Evolutionary conservation across 164 flowering plant species (phyloP).

Genomic region (Umbilicus rupestris): DNA sequence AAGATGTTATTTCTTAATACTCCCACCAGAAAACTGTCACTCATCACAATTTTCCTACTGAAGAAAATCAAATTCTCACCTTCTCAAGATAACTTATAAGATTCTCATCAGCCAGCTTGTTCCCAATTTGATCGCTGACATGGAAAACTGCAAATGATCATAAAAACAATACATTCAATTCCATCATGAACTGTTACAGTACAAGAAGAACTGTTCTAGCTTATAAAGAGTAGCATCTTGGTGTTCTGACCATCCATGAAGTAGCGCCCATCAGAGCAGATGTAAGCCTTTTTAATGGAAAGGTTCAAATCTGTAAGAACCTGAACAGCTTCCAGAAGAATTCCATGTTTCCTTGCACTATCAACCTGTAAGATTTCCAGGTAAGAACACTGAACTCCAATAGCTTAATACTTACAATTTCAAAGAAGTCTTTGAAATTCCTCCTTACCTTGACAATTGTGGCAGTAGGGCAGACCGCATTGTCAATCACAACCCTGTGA

Average conservation of each 20-base stretch:
- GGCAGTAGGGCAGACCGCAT: slow-evolving; percentile 59
- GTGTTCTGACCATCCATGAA: slow-evolving; percentile 47
- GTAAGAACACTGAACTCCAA: neutral
- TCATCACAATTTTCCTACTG: neutral
- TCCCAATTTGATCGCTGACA: slow-evolving; percentile 75
- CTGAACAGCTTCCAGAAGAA: slow-evolving; percentile 58
- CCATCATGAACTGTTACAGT: neutral
- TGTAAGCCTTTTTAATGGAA: slow-evolving; percentile 45
- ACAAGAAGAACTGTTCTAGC: neutral
- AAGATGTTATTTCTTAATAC: neutral
- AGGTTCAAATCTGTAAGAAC: slow-evolving; percentile 26
- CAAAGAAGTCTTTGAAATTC: neutral
- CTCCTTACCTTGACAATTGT: slow-evolving; percentile 73
- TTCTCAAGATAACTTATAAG: slow-evolving; percentile 63
- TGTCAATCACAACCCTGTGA: slow-evolving; percentile 87
- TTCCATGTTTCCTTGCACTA: slow-evolving; percentile 49
- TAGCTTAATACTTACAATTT: neutral
- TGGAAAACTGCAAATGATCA: slow-evolving; percentile 59
- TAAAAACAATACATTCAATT: neutral
- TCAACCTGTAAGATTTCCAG: slow-evolving; percentile 39
- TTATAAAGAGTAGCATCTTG: neutral
- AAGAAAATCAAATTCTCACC: slow-evolving; percentile 30
- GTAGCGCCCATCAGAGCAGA: slow-evolving; percentile 56
- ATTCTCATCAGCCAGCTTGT: slow-evolving; percentile 70
- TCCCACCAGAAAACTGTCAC: neutral